Evolutionary conservation across 345 rosid species (phyloP).

Genomic region (Balakata baccata): DNA sequence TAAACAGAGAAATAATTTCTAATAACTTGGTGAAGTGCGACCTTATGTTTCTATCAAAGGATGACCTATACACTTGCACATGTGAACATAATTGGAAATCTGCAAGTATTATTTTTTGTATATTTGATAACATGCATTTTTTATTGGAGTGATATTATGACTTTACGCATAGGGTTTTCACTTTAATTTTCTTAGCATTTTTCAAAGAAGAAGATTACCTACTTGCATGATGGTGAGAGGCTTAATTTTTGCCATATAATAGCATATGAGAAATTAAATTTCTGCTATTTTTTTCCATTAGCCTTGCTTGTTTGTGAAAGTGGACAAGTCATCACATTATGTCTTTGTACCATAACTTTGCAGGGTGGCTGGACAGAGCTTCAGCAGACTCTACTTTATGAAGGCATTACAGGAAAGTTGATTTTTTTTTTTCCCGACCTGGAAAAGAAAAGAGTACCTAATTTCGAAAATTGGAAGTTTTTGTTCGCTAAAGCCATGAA

Average conservation of each 20-base stretch:
- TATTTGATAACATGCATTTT: too few relatives aligned
- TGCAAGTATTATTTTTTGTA: too few relatives aligned
- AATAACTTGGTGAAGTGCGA: not conserved
- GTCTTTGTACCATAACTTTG: conserved; percentile 2
- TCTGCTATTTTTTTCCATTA: too few relatives aligned
- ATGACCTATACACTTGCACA: not conserved
- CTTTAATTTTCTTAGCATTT: not conserved
- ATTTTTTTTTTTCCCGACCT: not conserved
- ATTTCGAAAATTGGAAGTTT: too few relatives aligned
- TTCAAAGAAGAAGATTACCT: not conserved
- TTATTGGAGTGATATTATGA: not conserved
- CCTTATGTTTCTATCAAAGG: not conserved
- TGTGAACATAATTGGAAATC: too few relatives aligned
- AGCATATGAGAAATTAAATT: not conserved
- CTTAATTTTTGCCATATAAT: too few relatives aligned
- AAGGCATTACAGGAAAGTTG: conserved; percentile 82
- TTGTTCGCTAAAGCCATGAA: too few relatives aligned
- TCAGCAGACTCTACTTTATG: conserved; percentile 70
- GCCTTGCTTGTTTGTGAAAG: too few relatives aligned
- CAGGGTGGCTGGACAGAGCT: conserved; percentile 97
- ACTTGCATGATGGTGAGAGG: not conserved
- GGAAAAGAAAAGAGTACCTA: too few relatives aligned
- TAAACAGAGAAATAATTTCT: not conserved
- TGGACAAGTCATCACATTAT: not conserved
- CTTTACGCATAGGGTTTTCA: not conserved